Evolutionary conservation across 371 early-diverging fungal species (phyloP).

Genomic region (Rhizopus sp.): DNA sequence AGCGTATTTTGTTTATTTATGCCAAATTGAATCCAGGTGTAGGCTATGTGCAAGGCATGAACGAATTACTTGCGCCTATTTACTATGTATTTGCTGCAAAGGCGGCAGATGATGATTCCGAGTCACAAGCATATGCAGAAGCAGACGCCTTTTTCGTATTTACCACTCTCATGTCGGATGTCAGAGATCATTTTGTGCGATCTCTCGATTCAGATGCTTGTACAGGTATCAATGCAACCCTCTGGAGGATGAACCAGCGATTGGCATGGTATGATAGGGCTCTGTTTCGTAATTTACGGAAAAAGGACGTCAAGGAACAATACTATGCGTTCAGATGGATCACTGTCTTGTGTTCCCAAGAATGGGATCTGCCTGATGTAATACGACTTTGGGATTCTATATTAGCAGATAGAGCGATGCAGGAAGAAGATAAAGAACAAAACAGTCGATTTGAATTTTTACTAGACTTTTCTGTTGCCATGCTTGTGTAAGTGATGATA

Average conservation of each 20-base stretch:
- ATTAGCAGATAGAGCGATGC: conserved; percentile 60
- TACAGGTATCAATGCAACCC: conserved; percentile 64
- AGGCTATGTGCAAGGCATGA: conserved; percentile 93
- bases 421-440: conserved; percentile 30
- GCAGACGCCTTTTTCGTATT: conserved; percentile 87
- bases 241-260: conserved; percentile 61
- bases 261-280: conserved; percentile 62
- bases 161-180: conserved; percentile 70
- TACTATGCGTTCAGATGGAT: conserved; percentile 89
- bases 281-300: conserved; percentile 63
- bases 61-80: conserved; percentile 82
- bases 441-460: conserved; percentile 65
- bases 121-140: conserved; percentile 74
- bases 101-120: conserved; percentile 49
- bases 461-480: conserved; percentile 75
- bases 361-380: conserved; percentile 81
- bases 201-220: conserved; percentile 63
- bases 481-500: conserved; percentile 64
- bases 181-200: conserved; percentile 81
- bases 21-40: conserved; percentile 86
- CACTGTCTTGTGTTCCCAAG: conserved; percentile 81
- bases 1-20: conserved; percentile 81
- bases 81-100: conserved; percentile 75
- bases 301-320: conserved; percentile 73
- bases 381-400: conserved; percentile 86